Base-by-base conservation (phyloP, 495 filamentous ascomycete genomes). In the Penicillium taxi region DNA sequence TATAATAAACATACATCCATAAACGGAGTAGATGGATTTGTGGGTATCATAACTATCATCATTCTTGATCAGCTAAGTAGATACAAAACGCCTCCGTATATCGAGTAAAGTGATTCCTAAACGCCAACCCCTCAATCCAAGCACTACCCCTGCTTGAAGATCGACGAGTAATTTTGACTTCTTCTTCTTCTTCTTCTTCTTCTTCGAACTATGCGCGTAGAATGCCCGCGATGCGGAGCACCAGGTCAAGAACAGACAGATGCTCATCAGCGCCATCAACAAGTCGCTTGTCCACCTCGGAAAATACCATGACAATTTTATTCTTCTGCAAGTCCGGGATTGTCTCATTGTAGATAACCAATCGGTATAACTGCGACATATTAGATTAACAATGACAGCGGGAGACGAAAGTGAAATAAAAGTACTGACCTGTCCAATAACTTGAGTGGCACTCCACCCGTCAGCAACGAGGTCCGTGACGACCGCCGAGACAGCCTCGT, bases 251-350 rank as follows among this genome's bases (percentile, higher is more conserved):
- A 28, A 96, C 82, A 6, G 82, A 84, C 14, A 99, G 62, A 52
- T 96, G 88, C 61, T 99, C 91, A 53, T 99, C 93, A 3, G 86
- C 81, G n/a, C 91, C 91, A 59, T 99, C 93, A n/a, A 93, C 82
- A 32, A 99, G 59, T 34, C 91, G 74, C 70, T 94, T 96, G 48
- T 99, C 91, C 34, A 87, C 67, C 56, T 96, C 90, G 0, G 86
- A 94, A 53, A 99, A 96, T 15, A 86, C 70, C 47, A 82, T 72
- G 17, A 88, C 80, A 41, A 99, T 94, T 64, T 80, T 82, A 50
- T 85, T 90, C 67, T 99, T 99, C 49, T 91, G 81, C 8, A 74
- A 63, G 52, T 95, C 84, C 0, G 78, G 74, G 14, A 94, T 78
- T 20, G 75, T 66, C 53, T 98, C 91, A 48, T 93, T 84, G 59